Conservation (phyloP, 2,329 filamentous ascomycete genomes). For the Onygena corvina region DNA sequence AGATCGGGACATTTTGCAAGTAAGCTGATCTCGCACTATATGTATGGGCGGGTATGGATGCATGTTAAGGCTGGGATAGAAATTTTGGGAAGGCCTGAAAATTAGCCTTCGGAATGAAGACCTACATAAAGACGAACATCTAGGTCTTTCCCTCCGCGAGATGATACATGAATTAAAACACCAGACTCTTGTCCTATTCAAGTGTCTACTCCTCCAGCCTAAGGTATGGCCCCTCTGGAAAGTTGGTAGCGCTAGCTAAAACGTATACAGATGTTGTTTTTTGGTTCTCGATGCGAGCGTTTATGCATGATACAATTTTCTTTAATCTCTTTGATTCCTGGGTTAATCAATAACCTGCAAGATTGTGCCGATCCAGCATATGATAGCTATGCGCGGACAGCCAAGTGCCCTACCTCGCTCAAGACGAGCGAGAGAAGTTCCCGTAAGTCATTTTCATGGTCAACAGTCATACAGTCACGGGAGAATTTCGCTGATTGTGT, state of each 20-base stretch:
- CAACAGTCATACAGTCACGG: not conserved
- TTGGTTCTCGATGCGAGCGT: conserved; percentile 87
- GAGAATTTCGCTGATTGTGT: not conserved
- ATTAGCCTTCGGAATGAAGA: conserved; percentile 49
- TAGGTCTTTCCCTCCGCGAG: conserved; percentile 69
- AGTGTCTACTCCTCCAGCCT: conserved; percentile 83
- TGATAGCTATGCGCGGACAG: conserved; percentile 64
- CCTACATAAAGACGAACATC: conserved; percentile 69
- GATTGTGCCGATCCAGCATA: conserved; percentile 93
- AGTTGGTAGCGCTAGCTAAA: not conserved
- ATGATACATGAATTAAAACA: conserved; percentile 88
- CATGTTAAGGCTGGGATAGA: conserved; percentile 35
- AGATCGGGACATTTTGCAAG: conserved; percentile 75
- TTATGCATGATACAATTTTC: conserved; percentile 99
- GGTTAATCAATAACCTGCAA: conserved; percentile 78
- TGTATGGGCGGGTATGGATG: not conserved
- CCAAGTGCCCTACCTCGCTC: conserved; percentile 68
- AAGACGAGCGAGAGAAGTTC: conserved; percentile 86
- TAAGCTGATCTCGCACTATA: conserved; percentile 21
- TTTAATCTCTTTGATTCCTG: conserved; percentile 85
- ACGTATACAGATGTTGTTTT: conserved; percentile 75
- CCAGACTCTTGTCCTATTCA: conserved; percentile 87
- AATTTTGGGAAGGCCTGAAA: conserved; percentile 79
- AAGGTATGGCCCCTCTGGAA: conserved; percentile 50
- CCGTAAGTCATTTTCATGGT: conserved; percentile 30